Conservation (phyloP, 495 filamentous ascomycete genomes). For the Chaetomium fimeti region DNA sequence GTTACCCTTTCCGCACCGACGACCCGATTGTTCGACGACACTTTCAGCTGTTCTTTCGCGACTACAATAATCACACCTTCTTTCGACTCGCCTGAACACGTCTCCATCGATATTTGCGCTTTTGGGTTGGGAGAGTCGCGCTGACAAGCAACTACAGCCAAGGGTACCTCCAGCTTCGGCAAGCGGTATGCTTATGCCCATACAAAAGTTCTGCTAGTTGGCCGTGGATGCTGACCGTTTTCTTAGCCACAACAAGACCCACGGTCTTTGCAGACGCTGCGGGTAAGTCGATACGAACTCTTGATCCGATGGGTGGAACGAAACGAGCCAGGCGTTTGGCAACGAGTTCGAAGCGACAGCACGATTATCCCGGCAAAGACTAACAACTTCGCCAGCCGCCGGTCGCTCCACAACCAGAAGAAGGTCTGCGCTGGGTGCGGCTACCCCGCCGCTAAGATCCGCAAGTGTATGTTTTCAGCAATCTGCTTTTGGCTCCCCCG, state of each 20-base stretch:
- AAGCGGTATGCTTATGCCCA: conserved; percentile 57
- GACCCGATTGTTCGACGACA: conserved; percentile 8
- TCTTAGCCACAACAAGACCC: conserved; percentile 91
- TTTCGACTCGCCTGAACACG: conserved; percentile 3
- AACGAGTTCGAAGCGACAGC: conserved; percentile 8
- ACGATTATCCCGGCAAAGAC: conserved; percentile 28
- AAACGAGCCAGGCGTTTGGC: conserved; percentile 9
- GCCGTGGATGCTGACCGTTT: conserved; percentile 26
- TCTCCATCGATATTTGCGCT: not conserved
- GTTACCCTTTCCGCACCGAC: conserved; percentile 6
- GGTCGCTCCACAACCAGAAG: conserved; percentile 99
- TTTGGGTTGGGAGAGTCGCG: conserved; percentile 10
- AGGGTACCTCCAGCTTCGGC: conserved; percentile 96
- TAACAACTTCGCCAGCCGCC: conserved; percentile 73
- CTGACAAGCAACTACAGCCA: conserved; percentile 53
- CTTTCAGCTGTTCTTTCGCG: not conserved
- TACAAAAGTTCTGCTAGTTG: not conserved
- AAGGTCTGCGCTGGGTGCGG: conserved; percentile 95
- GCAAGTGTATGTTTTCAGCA: conserved; percentile 82
- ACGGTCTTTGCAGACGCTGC: conserved; percentile 99
- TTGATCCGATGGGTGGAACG: conserved; percentile 13
- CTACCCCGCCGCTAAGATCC: conserved; percentile 93
- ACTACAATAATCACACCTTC: not conserved
- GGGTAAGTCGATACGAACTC: conserved; percentile 61
- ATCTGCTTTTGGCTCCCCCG: not conserved